Evolutionary conservation across 2,329 filamentous ascomycete genomes (phyloP).

Genomic region (Pseudogymnoascus sp.): DNA sequence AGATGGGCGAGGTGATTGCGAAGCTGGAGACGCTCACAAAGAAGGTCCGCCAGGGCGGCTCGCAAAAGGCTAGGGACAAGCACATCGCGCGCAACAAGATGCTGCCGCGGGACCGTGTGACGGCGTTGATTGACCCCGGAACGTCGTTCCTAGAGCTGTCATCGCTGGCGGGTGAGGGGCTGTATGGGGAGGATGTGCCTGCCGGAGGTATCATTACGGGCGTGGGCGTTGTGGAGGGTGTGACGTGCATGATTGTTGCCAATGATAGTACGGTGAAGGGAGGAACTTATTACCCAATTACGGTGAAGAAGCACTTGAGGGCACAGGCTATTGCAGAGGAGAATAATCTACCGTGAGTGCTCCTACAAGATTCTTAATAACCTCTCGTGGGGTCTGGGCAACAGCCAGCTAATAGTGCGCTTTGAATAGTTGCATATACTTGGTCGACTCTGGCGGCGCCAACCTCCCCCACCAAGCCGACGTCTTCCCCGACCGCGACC

Average conservation of each 20-base stretch:
- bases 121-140: slow-evolving; percentile 79
- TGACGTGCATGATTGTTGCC: slow-evolving; percentile 86
- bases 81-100: slow-evolving; percentile 86
- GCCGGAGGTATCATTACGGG: slow-evolving; percentile 90
- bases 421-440: slow-evolving; percentile 67
- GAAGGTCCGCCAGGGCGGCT: slow-evolving; percentile 67
- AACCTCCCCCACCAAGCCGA: slow-evolving; percentile 93
- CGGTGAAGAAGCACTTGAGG: slow-evolving; percentile 92
- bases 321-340: slow-evolving; percentile 87
- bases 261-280: slow-evolving; percentile 98
- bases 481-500: slow-evolving; percentile 89
- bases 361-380: neutral
- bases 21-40: slow-evolving; percentile 63
- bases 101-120: slow-evolving; percentile 83
- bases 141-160: slow-evolving; percentile 91
- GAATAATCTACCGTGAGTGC: slow-evolving; percentile 61
- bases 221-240: slow-evolving; percentile 81
- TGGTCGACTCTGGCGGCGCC: slow-evolving; percentile 91
- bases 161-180: slow-evolving; percentile 75
- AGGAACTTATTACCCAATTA: slow-evolving; percentile 94
- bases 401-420: neutral
- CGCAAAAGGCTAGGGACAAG: slow-evolving; percentile 77
- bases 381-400: neutral
- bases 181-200: slow-evolving; percentile 86
- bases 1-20: slow-evolving; percentile 68